phyloP scores from a whole-genome alignment of 2,329 filamentous ascomycete species.

The Aspergillus phoenicis region DNA sequence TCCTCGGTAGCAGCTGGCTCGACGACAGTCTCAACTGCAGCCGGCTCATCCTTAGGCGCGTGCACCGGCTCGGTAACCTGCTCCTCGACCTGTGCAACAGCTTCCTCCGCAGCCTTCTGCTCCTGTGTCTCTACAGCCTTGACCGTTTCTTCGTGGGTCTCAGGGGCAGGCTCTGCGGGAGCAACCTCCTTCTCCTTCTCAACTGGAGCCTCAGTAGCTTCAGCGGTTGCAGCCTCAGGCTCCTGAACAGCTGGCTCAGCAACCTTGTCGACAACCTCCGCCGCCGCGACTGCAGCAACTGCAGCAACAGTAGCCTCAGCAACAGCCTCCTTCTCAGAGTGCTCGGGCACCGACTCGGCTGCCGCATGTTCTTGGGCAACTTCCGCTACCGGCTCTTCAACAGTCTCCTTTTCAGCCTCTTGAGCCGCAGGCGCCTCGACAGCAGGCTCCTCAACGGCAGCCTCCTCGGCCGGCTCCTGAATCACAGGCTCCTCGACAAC shows the following conservation, averaged over 20 bases:
- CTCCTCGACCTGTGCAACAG: conserved; percentile 4
- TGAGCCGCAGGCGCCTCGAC: conserved; percentile 17
- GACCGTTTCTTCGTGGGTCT: background rate
- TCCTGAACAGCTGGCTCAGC: conserved; percentile 9
- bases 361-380: background rate
- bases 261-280: conserved; percentile 16
- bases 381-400: conserved; percentile 4
- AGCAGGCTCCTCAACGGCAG: background rate
- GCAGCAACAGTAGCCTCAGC: conserved; percentile 12
- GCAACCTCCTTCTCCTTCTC: conserved; percentile 14
- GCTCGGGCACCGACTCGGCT: conserved; percentile 14
- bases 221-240: background rate
- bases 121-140: conserved; percentile 13
- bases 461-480: conserved; percentile 7
- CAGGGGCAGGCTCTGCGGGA: conserved; percentile 5
- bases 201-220: conserved; percentile 6
- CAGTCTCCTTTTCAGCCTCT: conserved; percentile 8
- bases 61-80: conserved; percentile 7
- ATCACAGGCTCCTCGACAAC: background rate
- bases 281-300: background rate
- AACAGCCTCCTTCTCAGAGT: background rate
- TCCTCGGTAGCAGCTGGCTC: conserved; percentile 5
- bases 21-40: background rate
- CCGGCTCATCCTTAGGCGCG: background rate
- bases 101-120: conserved; percentile 5